Conservation (phyloP, 2,329 filamentous ascomycete species). For the Rutstroemia sp. region DNA sequence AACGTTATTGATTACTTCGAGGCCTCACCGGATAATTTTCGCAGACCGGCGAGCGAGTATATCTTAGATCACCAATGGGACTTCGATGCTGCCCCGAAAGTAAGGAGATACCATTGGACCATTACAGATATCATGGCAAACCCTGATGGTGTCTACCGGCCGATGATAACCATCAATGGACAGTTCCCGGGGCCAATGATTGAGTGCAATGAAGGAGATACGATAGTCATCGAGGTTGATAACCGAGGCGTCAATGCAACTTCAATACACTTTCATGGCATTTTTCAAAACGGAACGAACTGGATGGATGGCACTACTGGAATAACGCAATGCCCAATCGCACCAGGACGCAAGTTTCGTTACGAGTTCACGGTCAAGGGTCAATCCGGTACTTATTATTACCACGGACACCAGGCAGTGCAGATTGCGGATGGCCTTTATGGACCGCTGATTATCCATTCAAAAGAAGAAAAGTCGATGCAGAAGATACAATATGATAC, state of each 20-base stretch:
- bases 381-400: conserved; percentile 46
- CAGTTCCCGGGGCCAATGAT: conserved; percentile 68
- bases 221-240: conserved; percentile 58
- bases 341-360: conserved; percentile 52
- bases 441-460: conserved; percentile 59
- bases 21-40: conserved; percentile 17
- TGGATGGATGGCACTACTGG: conserved; percentile 66
- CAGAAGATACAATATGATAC: conserved; percentile 45
- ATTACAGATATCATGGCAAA: conserved; percentile 50
- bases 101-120: conserved; percentile 53
- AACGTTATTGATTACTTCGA: conserved; percentile 10
- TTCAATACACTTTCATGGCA: conserved; percentile 69
- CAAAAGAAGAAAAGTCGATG: conserved; percentile 43
- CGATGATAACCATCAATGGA: conserved; percentile 65
- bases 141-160: conserved; percentile 50
- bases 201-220: conserved; percentile 67
- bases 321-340: conserved; percentile 55
- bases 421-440: conserved; percentile 64
- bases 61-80: conserved; percentile 51
- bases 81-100: conserved; percentile 38
- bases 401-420: conserved; percentile 58
- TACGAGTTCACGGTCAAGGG: conserved; percentile 59
- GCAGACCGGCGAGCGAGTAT: conserved; percentile 41
- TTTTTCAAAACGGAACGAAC: conserved; percentile 70
- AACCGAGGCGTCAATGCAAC: conserved; percentile 59